These are phyloP conservation scores for Starmerella stigmatis DNA, from an alignment of 805 yeast species.

Conservation along the genomic window DNA sequence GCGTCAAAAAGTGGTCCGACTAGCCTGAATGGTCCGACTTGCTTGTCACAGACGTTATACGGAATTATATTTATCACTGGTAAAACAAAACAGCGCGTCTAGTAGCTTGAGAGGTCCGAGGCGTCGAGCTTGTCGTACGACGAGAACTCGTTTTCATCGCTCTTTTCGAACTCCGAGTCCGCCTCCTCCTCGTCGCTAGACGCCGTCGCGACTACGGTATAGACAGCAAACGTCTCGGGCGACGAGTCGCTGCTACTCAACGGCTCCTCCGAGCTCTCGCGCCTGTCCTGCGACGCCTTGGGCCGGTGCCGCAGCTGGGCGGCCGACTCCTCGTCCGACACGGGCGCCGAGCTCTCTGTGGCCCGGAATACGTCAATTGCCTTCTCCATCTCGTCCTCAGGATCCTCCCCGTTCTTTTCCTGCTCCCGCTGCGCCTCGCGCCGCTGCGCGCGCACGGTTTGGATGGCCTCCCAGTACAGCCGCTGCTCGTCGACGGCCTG, in stretches of 20 bases:
- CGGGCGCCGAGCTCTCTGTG: background rate
- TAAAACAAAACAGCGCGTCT: too few relatives aligned
- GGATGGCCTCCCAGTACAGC: background rate
- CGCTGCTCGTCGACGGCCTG: background rate
- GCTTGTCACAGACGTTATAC: too few relatives aligned
- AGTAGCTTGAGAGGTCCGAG: background rate
- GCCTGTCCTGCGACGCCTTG: background rate
- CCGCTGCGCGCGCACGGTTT: constrained; percentile 1
- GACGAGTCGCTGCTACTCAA: background rate
- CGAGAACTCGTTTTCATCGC: constrained; percentile 2
- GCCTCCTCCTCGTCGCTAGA: constrained; percentile 4
- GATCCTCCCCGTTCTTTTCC: background rate
- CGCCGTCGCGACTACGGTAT: background rate
- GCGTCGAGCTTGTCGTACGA: constrained; percentile 1
- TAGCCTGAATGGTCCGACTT: too few relatives aligned
- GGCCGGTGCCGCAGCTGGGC: background rate
- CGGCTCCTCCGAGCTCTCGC: background rate
- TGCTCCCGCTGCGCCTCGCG: background rate
- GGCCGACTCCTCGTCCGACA: background rate
- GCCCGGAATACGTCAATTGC: background rate
- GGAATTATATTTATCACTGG: too few relatives aligned
- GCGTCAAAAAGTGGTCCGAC: too few relatives aligned
- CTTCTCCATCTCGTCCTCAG: background rate
- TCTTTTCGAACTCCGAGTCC: background rate
- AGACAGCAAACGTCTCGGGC: background rate